Evolutionary conservation across 148 eudicot species (phyloP).

Genomic region (Fallopia convolvulus): DNA sequence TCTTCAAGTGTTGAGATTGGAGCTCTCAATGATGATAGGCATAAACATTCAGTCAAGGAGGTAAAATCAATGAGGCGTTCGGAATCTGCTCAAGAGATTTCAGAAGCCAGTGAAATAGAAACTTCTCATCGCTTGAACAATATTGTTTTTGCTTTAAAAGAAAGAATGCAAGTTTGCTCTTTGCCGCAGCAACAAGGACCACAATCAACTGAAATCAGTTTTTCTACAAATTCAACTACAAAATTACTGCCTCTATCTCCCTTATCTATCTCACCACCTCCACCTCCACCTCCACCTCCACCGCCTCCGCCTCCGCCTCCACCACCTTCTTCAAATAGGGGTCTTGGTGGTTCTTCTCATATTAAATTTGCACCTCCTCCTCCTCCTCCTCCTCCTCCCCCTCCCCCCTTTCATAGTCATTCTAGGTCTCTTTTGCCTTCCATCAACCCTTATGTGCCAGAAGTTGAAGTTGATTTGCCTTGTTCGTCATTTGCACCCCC

Average conservation of each 20-base stretch:
- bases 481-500: neutral
- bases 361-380: neutral
- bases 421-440: neutral
- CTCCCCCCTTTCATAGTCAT: neutral
- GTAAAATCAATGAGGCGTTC: constrained; percentile 12
- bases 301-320: constrained; percentile 14
- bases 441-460: neutral
- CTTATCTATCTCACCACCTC: neutral
- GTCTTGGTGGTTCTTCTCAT: neutral
- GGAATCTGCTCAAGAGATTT: constrained; percentile 16
- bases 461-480: neutral
- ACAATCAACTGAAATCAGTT: neutral
- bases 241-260: constrained; percentile 31
- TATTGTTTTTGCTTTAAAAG: neutral
- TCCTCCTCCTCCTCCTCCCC: constrained; percentile 15
- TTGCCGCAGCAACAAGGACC: neutral
- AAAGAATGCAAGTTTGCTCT: neutral
- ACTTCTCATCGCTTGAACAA: neutral
- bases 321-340: constrained; percentile 16
- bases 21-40: constrained; percentile 11
- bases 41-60: constrained; percentile 19
- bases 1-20: constrained; percentile 21
- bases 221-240: constrained; percentile 10
- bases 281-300: constrained; percentile 2
- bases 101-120: constrained; percentile 10